Conservation (phyloP, 2,329 filamentous ascomycete species). For the Pseudocercospora fuligena region DNA sequence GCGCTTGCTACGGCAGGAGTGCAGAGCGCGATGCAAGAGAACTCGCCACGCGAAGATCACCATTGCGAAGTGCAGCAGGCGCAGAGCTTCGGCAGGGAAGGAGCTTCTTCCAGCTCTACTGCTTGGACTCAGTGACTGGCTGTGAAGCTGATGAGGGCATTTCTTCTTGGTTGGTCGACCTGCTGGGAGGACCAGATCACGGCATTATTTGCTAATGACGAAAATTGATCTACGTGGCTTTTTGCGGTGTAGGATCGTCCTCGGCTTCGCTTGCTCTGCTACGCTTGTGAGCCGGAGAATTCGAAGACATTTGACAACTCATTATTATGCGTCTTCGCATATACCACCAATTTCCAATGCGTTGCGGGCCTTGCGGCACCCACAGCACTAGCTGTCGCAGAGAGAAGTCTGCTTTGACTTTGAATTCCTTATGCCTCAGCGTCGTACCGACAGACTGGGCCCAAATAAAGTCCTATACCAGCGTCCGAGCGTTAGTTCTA, state of each 20-base stretch:
- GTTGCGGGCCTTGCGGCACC: background rate
- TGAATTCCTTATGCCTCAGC: background rate
- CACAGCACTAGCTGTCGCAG: background rate
- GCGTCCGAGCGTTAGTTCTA: too few species aligned
- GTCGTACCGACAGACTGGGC: background rate
- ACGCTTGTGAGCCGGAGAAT: background rate
- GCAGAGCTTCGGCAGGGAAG: background rate
- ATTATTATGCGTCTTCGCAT: background rate
- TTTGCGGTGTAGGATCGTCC: background rate
- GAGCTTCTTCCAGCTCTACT: background rate
- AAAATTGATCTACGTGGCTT: constrained; percentile 8
- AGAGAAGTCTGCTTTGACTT: background rate
- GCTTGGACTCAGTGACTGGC: background rate
- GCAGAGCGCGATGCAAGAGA: background rate
- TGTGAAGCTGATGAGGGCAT: background rate
- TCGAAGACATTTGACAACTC: background rate
- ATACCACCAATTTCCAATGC: constrained; percentile 8
- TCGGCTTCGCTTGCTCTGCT: background rate
- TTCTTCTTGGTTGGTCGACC: background rate
- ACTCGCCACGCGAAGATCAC: background rate
- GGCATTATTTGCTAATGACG: constrained; percentile 6
- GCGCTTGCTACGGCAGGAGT: background rate
- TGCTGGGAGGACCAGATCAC: background rate
- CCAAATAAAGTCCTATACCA: too few species aligned
- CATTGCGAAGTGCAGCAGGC: background rate